phyloP scores from a whole-genome alignment of 257 asterid species.

The Solanum ossicruentum region DNA sequence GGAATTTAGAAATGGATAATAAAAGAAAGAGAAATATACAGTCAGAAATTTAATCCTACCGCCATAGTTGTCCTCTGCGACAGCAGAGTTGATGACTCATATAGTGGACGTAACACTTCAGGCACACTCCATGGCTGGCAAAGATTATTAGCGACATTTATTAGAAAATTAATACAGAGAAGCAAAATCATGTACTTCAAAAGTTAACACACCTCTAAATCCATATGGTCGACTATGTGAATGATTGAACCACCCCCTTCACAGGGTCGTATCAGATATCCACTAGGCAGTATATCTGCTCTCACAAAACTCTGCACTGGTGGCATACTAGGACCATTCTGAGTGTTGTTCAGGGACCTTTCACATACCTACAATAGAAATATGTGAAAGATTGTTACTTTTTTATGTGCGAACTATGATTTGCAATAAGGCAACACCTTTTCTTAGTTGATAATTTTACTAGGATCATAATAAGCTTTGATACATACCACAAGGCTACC shows the following conservation, averaged over 20 bases:
- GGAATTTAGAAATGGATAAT: neutral
- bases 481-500: slow-evolving; percentile 89
- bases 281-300: slow-evolving; percentile 88
- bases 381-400: neutral
- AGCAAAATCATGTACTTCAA: neutral
- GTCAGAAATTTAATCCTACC: slow-evolving; percentile 20
- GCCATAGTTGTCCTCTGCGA: slow-evolving; percentile 91
- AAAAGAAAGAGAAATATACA: neutral
- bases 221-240: slow-evolving; percentile 87
- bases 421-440: neutral
- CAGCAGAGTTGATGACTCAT: slow-evolving; percentile 76
- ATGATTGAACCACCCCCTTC: slow-evolving; percentile 98
- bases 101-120: slow-evolving; percentile 84
- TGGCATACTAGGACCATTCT: slow-evolving; percentile 94
- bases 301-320: slow-evolving; percentile 76
- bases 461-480: neutral
- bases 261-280: slow-evolving; percentile 89
- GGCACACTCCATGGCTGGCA: slow-evolving; percentile 96
- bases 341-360: slow-evolving; percentile 91
- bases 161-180: neutral
- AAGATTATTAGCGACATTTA: neutral
- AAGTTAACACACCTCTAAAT: slow-evolving; percentile 54
- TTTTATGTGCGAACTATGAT: neutral
- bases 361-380: slow-evolving; percentile 55
- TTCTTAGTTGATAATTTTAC: neutral